Evolutionary conservation across 768 basidiomycete genomes (phyloP).

Genomic region (Amanita muscaria): DNA sequence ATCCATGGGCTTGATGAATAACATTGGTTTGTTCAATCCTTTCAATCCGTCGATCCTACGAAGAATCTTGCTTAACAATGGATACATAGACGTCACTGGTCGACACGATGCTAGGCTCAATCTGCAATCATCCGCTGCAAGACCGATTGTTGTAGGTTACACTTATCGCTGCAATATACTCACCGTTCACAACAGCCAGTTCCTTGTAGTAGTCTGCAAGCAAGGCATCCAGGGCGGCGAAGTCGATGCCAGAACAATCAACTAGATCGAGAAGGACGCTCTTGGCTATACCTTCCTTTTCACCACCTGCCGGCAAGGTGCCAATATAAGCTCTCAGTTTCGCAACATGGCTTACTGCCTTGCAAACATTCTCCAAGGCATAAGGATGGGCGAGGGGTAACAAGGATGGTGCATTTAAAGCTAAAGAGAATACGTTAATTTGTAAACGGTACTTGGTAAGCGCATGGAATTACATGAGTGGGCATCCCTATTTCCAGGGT

Average conservation of each 20-base stretch:
- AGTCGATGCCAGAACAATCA: slow-evolving; percentile 55
- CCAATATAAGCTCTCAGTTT: slow-evolving; percentile 46
- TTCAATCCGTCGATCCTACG: slow-evolving; percentile 37
- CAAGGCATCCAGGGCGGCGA: slow-evolving; percentile 40
- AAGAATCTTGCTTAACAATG: slow-evolving; percentile 34
- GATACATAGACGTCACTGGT: slow-evolving; percentile 39
- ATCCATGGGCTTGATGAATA: slow-evolving; percentile 67
- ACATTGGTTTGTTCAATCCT: slow-evolving; percentile 51
- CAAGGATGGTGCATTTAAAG: slow-evolving; percentile 27
- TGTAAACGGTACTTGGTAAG: background rate
- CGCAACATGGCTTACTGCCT: slow-evolving; percentile 47
- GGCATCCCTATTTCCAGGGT: slow-evolving; percentile 10
- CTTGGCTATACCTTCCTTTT: slow-evolving; percentile 57
- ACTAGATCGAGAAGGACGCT: slow-evolving; percentile 54
- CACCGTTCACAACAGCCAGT: slow-evolving; percentile 26
- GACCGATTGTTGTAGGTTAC: background rate
- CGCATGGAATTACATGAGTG: slow-evolving; percentile 6
- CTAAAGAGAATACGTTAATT: background rate
- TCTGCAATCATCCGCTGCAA: slow-evolving; percentile 42
- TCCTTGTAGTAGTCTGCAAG: slow-evolving; percentile 32
- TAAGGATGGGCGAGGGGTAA: slow-evolving; percentile 59
- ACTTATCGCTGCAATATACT: slow-evolving; percentile 8
- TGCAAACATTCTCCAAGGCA: slow-evolving; percentile 40
- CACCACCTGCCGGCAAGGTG: slow-evolving; percentile 44
- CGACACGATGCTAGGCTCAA: slow-evolving; percentile 51